A percentile compares a stretch with the other conserved stretches of the same genome.
Evolutionary conservation across 2,329 filamentous ascomycete species (phyloP).

Genomic region (Periglandula ipomoeae): DNA sequence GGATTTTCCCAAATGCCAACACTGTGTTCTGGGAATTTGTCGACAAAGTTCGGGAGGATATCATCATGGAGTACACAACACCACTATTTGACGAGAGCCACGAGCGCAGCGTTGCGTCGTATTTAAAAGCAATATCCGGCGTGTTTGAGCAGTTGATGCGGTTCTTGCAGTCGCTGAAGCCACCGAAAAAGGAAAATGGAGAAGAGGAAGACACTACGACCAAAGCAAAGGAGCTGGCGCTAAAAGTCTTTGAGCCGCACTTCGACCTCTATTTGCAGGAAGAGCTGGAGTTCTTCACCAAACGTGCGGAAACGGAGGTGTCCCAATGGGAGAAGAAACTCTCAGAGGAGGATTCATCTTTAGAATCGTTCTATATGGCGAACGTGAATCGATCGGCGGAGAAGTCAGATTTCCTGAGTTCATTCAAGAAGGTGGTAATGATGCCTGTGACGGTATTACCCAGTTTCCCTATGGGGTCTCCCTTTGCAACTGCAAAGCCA

Average conservation of each 20-base stretch:
- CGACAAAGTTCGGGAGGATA: constrained; percentile 73
- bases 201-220: constrained; percentile 52
- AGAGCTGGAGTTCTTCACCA: constrained; percentile 78
- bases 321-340: constrained; percentile 84
- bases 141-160: constrained; percentile 79
- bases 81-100: constrained; percentile 82
- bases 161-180: constrained; percentile 62
- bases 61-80: constrained; percentile 79
- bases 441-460: constrained; percentile 91
- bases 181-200: constrained; percentile 42
- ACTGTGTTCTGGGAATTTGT: constrained; percentile 70
- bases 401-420: constrained; percentile 91
- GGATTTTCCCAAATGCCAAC: constrained; percentile 66
- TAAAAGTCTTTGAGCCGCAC: constrained; percentile 78
- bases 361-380: constrained; percentile 92
- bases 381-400: constrained; percentile 91
- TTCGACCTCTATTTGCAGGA: constrained; percentile 90
- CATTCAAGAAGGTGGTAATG: constrained; percentile 98
- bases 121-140: constrained; percentile 77
- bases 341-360: constrained; percentile 79
- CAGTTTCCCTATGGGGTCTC: constrained; percentile 50
- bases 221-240: constrained; percentile 57
- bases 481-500: constrained; percentile 41
- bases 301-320: constrained; percentile 68
- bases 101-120: constrained; percentile 62